Percentiles rank a stretch among this genome's conserved stretches.
Conservation (phyloP, 2,329 filamentous ascomycete genomes). For the Tricladium varicosporioides region DNA sequence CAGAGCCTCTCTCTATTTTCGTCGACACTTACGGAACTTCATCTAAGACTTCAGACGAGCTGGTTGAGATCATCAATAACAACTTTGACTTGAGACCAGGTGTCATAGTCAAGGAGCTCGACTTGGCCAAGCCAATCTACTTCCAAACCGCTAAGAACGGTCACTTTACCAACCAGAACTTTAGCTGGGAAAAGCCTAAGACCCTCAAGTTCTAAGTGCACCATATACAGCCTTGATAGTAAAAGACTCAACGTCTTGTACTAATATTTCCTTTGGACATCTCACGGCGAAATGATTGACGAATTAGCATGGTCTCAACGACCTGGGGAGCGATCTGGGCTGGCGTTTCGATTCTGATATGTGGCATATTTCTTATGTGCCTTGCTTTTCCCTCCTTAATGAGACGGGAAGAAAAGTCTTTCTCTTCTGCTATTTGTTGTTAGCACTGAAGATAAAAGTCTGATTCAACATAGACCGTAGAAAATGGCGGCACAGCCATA, state of each 20-base stretch:
- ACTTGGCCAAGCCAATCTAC: slow-evolving; percentile 96
- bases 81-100: slow-evolving; percentile 99
- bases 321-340: slow-evolving; percentile 27
- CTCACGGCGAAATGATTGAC: slow-evolving; percentile 35
- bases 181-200: slow-evolving; percentile 99
- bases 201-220: slow-evolving; percentile 76
- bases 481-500: slow-evolving; percentile 19
- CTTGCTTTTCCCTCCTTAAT: slow-evolving; percentile 1
- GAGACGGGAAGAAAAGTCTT: slow-evolving; percentile 18
- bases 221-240: slow-evolving; percentile 21
- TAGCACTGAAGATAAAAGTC: slow-evolving; percentile 32
- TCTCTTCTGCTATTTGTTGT: slow-evolving; percentile 18
- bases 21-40: slow-evolving; percentile 98
- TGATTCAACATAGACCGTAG: slow-evolving; percentile 39
- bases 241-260: slow-evolving; percentile 35
- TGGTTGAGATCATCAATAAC: slow-evolving; percentile 87
- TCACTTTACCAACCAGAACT: slow-evolving; percentile 98
- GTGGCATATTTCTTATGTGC: slow-evolving; percentile 16
- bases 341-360: slow-evolving; percentile 24
- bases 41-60: slow-evolving; percentile 81
- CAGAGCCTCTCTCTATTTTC: slow-evolving; percentile 96
- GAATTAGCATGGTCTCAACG: slow-evolving; percentile 36
- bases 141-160: slow-evolving; percentile 98
- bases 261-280: slow-evolving; percentile 28
- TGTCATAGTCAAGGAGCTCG: slow-evolving; percentile 97